Conservation (phyloP, 257 asterid genomes). For the Forsythia suspensa region DNA sequence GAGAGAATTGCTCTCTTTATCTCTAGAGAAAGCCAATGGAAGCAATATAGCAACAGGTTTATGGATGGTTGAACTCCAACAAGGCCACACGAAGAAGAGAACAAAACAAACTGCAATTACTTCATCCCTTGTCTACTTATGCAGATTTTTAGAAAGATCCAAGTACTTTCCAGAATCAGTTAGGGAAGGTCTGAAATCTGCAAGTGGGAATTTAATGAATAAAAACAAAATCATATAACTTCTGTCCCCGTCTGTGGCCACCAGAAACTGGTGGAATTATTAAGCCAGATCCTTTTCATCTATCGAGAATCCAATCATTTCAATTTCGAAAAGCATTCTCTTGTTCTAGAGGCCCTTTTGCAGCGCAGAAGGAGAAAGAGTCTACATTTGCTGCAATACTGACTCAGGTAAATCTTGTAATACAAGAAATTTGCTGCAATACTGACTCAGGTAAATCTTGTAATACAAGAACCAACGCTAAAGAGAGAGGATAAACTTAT, state of each 20-base stretch:
- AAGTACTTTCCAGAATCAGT: neutral
- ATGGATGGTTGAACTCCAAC: no score
- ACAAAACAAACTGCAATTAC: neutral
- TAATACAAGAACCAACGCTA: no score
- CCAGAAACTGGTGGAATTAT: no score
- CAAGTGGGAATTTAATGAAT: constrained; percentile 1
- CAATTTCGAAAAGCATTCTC: neutral
- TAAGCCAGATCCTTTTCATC: no score
- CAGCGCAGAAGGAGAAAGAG: neutral
- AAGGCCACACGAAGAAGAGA: neutral
- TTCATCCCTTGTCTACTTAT: neutral
- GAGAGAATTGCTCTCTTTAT: no score
- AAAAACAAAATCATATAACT: constrained; percentile 14
- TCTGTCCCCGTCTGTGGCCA: neutral
- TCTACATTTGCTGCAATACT: neutral
- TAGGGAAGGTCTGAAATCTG: neutral
- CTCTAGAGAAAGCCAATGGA: neutral
- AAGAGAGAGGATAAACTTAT: neutral
- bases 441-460: neutral
- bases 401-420: neutral
- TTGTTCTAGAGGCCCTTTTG: neutral
- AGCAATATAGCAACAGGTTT: no score
- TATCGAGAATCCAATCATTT: neutral
- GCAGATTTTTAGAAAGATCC: neutral
- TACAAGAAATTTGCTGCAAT: neutral